Evolutionary conservation across 768 basidiomycete genomes (phyloP).

Genomic region (Trametes elegans): DNA sequence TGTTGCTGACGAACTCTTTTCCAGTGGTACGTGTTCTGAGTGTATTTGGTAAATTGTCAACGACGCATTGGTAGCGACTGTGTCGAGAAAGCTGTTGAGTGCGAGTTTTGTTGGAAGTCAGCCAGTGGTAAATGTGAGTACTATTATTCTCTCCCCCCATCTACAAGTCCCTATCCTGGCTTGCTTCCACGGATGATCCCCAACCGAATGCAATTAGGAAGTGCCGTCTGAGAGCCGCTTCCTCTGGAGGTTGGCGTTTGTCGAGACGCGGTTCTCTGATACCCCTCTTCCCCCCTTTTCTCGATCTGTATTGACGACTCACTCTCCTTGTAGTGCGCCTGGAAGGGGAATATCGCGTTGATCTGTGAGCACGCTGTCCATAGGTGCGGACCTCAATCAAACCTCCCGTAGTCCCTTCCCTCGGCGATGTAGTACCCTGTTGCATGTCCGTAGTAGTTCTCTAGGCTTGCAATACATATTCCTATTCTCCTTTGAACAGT

Average conservation of each 20-base stretch:
- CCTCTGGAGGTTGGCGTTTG: conserved; percentile 17
- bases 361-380: too few species aligned
- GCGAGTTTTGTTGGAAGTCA: too few species aligned
- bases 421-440: too few species aligned
- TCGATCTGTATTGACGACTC: not conserved
- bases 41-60: not conserved
- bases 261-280: conserved; percentile 28
- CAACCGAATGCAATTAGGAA: conserved; percentile 34
- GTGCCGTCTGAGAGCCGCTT: conserved; percentile 28
- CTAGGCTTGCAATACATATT: too few species aligned
- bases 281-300: not conserved
- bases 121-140: not conserved
- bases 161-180: not conserved
- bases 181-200: conserved; percentile 22
- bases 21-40: not conserved
- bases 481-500: too few species aligned
- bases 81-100: too few species aligned
- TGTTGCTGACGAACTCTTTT: not conserved
- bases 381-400: too few species aligned
- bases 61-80: too few species aligned
- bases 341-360: too few species aligned
- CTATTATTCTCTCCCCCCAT: not conserved
- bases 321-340: not conserved
- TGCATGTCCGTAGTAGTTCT: too few species aligned
- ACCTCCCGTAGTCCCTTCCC: too few species aligned